A percentile compares a stretch with the other conserved stretches of the same genome.
Conservation (phyloP, 2,329 filamentous ascomycete genomes). For the Colletotrichum eremochloae region DNA sequence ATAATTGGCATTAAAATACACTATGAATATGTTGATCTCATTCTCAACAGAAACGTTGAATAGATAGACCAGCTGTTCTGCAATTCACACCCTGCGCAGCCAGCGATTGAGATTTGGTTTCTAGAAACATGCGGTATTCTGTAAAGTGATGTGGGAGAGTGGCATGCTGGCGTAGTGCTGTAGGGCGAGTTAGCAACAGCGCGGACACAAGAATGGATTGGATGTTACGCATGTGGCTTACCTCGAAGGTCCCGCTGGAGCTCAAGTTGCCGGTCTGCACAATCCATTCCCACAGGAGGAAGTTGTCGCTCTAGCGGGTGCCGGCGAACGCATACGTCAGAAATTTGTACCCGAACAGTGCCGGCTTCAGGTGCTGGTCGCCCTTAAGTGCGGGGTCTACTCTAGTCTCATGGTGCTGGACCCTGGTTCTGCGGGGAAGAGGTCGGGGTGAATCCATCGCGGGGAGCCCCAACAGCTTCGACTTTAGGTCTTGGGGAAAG, state of each 20-base stretch:
- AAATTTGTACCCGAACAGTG: constrained; percentile 58
- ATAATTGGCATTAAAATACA: neutral
- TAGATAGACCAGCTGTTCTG: no score
- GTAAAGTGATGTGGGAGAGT: no score
- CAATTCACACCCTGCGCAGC: neutral
- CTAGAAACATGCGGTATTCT: neutral
- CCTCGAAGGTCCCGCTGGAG: constrained; percentile 55
- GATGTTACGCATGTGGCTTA: constrained; percentile 46
- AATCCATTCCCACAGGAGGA: constrained; percentile 53
- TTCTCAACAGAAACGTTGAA: neutral
- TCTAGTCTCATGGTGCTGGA: no score
- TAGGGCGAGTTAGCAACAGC: no score
- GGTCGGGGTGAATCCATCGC: no score
- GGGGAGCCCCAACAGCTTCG: neutral
- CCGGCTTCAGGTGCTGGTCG: constrained; percentile 52
- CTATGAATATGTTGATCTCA: neutral
- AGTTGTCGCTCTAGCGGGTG: constrained; percentile 58
- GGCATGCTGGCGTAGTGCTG: constrained; percentile 47
- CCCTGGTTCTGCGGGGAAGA: no score
- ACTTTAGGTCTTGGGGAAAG: constrained; percentile 39
- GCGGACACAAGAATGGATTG: no score
- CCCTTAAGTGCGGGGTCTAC: constrained; percentile 39
- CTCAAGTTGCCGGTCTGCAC: constrained; percentile 53
- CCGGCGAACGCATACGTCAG: constrained; percentile 61
- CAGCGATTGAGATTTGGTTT: neutral